These are phyloP conservation scores for Roridomyces roridus DNA, from an alignment of 768 basidiomycete species.

Conservation along the genomic window DNA sequence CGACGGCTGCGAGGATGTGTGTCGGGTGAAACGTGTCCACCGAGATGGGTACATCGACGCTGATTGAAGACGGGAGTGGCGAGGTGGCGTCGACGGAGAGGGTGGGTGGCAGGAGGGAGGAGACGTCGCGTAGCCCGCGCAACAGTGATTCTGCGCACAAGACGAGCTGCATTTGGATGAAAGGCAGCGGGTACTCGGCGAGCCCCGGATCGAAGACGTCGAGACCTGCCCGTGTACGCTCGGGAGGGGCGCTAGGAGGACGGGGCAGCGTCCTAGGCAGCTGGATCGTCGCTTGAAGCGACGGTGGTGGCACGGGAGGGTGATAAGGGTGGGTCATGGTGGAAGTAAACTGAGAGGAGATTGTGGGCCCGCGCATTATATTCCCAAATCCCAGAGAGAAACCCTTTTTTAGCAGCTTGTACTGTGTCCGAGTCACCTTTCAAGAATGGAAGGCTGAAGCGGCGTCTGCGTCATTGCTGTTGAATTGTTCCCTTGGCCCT, in stretches of 20 bases:
- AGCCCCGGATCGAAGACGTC: slow-evolving; percentile 49
- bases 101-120: not conserved
- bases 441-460: too few species aligned
- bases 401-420: too few species aligned
- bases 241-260: slow-evolving; percentile 25
- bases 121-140: not conserved
- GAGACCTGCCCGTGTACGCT: slow-evolving; percentile 41
- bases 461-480: too few species aligned
- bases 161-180: slow-evolving; percentile 41
- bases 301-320: not conserved
- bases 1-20: slow-evolving; percentile 6
- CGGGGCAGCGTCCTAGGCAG: slow-evolving; percentile 7
- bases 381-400: too few species aligned
- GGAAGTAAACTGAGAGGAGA: not conserved
- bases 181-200: slow-evolving; percentile 49
- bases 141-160: not conserved
- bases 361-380: not conserved
- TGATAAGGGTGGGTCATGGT: not conserved
- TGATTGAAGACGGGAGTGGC: too few species aligned
- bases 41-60: not conserved
- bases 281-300: not conserved
- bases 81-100: not conserved
- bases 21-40: not conserved
- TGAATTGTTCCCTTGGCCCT: too few species aligned
- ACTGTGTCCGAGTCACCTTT: too few species aligned